Conservation (phyloP, 352 stramenopile species). For the Phytophthora pseudosyringae region DNA sequence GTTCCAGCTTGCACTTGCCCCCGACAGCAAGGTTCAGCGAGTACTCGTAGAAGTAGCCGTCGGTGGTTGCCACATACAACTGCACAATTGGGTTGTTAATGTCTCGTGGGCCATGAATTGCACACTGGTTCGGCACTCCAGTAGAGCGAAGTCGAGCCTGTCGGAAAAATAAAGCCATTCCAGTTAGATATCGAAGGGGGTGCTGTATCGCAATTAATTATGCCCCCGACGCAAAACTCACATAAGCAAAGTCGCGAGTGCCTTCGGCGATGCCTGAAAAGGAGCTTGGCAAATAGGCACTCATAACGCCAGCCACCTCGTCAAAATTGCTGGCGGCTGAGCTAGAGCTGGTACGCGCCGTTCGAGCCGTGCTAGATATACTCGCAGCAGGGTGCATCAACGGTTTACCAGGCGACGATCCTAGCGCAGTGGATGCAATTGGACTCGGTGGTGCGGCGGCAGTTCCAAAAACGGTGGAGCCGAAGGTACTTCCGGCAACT, state of each 20-base stretch:
- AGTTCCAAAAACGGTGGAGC: conserved; percentile 55
- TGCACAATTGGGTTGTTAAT: conserved; percentile 56
- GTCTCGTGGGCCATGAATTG: conserved; percentile 78
- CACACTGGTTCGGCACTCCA: conserved; percentile 78
- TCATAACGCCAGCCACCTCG: conserved; percentile 72
- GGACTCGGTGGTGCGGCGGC: conserved; percentile 21
- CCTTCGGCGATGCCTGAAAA: conserved; percentile 85
- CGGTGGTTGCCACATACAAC: conserved; percentile 80
- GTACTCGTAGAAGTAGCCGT: conserved; percentile 91
- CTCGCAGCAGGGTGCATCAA: conserved; percentile 7
- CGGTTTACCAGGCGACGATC: conserved; percentile 20
- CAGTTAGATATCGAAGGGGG: conserved; percentile 1
- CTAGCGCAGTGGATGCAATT: conserved; percentile 12
- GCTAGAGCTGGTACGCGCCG: conserved; percentile 45
- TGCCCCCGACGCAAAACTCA: conserved; percentile 30
- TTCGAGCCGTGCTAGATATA: conserved; percentile 19
- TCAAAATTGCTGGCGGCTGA: conserved; percentile 62
- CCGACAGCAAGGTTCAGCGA: conserved; percentile 73
- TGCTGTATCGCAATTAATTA: not conserved
- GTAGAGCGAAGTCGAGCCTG: conserved; percentile 77
- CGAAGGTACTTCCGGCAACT: conserved; percentile 67
- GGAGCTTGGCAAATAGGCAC: conserved; percentile 76
- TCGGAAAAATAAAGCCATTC: conserved; percentile 4
- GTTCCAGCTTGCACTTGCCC: conserved; percentile 84
- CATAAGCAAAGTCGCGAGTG: conserved; percentile 89